Evolutionary conservation across 2,329 filamentous ascomycete species (phyloP), one percentile per base, ranked within the genome.

Genomic region (Xylaria sp.): DNA sequence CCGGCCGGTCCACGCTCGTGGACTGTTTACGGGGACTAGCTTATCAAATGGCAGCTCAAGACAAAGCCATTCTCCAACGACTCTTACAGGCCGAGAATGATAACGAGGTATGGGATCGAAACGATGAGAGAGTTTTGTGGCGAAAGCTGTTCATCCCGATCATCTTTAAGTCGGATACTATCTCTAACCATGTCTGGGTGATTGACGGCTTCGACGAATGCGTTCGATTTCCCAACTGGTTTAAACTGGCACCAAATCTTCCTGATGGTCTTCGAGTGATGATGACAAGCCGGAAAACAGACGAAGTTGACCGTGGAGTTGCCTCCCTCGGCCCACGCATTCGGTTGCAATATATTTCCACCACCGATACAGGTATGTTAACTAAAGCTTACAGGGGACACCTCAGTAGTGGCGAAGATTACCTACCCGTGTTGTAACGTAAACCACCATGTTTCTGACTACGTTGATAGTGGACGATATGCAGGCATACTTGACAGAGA

Each of bases 181-280:
- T 73, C 13, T 64, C 65, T 8, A 70, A 61, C 6, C 78, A 78
- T 56, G 73, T 70, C 50, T 80, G 78, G 78, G 73, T 80, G 1
- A 62, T 80, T 5, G 78, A 79, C 59, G 78, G 70, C 3, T 56
- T 79, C 6, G 78, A 80, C 46, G 78, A 79, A 54, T 79, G 76
- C 62, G 18, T 65, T 6, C 72, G 73, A 60, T 76, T 74, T 65
- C 60, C 65, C 7, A 69, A 52, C 50, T 71, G 58, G 69, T 71
- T 71, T 18, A 71, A 69, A 55, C 46, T 71, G 52, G 50, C 61
- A 20, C 59, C 62, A 18, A 46, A 65, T 55, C 52, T 77, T 18
- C 76, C 77, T 3, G 9, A 58, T 1, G 52, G 59, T 1, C 59
- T 80, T 5, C 70, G 75, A 18, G 28, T 80, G 12, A 79, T 80